Evolutionary conservation across 106 monocot species (phyloP).

Genomic region (Agapanthus africanus): DNA sequence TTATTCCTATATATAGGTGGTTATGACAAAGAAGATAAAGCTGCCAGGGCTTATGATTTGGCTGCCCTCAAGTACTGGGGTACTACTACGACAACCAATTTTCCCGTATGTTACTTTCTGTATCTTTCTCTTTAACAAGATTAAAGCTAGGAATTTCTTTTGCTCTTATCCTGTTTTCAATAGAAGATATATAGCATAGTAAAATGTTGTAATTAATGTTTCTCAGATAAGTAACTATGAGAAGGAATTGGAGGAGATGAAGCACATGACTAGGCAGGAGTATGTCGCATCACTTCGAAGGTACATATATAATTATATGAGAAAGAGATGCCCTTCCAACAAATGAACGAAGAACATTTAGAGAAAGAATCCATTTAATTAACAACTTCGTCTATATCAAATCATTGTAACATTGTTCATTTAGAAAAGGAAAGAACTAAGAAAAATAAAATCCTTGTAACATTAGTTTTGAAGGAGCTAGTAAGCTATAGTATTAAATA

Average conservation of each 20-base stretch:
- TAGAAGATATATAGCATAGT: too few relatives aligned
- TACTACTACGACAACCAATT: constrained; percentile 90
- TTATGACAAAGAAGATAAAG: constrained; percentile 98
- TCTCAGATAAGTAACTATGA: constrained; percentile 82
- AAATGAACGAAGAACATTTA: too few relatives aligned
- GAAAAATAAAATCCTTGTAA: too few relatives aligned
- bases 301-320: constrained; percentile 19
- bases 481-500: background rate
- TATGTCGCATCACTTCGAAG: constrained; percentile 95
- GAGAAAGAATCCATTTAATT: too few relatives aligned
- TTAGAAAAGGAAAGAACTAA: too few relatives aligned
- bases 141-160: background rate
- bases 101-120: constrained; percentile 47
- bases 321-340: too few relatives aligned
- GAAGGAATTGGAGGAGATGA: constrained; percentile 96
- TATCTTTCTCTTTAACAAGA: too few relatives aligned
- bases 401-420: background rate
- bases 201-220: too few relatives aligned
- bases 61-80: constrained; percentile 99
- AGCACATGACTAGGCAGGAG: constrained; percentile 97
- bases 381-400: background rate
- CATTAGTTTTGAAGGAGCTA: background rate
- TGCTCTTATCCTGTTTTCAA: too few relatives aligned
- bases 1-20: constrained; percentile 40
- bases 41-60: constrained; percentile 95